A percentile compares a stretch with the other conserved stretches of the same genome.
Conservation (phyloP, 148 eudicot genomes). For the Chenopodium berlandieri region DNA sequence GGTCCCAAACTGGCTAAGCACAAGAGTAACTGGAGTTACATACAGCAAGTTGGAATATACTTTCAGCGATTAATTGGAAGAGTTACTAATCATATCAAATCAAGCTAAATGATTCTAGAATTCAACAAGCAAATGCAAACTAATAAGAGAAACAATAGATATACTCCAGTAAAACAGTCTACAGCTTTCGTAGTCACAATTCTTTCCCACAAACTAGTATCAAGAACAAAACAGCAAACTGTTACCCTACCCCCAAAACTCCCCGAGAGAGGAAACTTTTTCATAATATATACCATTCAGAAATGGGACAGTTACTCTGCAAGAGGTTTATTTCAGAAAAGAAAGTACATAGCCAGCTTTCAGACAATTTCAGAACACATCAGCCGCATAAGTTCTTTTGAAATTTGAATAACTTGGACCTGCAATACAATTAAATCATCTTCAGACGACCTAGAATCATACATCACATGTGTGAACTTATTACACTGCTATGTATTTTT, state of each 20-base stretch:
- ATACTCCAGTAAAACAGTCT: background rate
- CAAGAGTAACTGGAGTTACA: background rate
- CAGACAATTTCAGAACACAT: background rate
- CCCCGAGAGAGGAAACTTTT: background rate
- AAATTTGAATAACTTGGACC: background rate
- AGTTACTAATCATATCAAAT: background rate
- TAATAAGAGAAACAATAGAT: background rate
- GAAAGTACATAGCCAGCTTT: background rate
- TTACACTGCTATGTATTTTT: background rate
- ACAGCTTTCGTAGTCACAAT: background rate
- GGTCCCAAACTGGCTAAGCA: background rate
- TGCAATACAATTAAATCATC: background rate
- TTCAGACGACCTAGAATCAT: background rate
- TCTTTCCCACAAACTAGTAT: background rate
- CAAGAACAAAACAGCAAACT: background rate
- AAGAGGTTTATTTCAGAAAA: background rate
- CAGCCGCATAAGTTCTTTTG: background rate
- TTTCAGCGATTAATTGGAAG: background rate
- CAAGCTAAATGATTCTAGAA: background rate
- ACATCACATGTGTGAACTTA: too few species aligned
- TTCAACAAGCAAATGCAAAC: background rate
- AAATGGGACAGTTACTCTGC: background rate
- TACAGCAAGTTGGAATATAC: background rate
- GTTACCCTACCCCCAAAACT: background rate
- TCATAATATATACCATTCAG: background rate